Conservation (phyloP, 2,329 filamentous ascomycete species). For the Fusarium sarcochroum region DNA sequence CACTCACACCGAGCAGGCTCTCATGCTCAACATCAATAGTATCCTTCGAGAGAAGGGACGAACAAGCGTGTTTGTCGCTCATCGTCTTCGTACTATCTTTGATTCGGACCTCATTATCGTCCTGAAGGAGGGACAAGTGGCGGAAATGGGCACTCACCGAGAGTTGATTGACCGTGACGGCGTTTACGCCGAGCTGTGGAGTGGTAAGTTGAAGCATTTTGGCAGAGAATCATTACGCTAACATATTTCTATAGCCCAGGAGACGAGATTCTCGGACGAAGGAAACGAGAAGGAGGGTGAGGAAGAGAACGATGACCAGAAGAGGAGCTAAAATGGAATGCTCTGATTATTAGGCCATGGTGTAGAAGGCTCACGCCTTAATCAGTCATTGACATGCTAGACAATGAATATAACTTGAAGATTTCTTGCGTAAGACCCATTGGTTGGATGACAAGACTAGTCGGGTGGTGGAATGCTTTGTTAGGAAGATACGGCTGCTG, state of each 20-base stretch:
- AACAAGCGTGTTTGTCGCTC: conserved; percentile 95
- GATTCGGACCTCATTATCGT: conserved; percentile 96
- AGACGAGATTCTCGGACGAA: conserved; percentile 68
- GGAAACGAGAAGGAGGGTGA: conserved; percentile 57
- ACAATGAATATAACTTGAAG: conserved; percentile 29
- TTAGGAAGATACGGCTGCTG: background rate
- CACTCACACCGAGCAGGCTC: conserved; percentile 91
- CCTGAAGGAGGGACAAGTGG: conserved; percentile 85
- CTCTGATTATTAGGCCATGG: background rate
- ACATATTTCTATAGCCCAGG: conserved; percentile 65
- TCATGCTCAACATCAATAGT: conserved; percentile 93
- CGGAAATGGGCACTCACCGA: conserved; percentile 89
- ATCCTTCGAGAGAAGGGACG: conserved; percentile 89
- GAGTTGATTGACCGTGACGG: conserved; percentile 84
- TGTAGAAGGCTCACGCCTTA: conserved; percentile 13
- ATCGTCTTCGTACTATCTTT: conserved; percentile 91
- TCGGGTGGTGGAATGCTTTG: background rate
- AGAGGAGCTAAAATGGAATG: conserved; percentile 21
- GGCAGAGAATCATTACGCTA: conserved; percentile 6
- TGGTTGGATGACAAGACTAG: background rate
- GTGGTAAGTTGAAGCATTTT: conserved; percentile 68
- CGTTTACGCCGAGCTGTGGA: conserved; percentile 92
- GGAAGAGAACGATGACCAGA: conserved; percentile 36
- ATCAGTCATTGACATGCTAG: conserved; percentile 7
- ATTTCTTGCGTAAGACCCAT: background rate